Conservation (phyloP, 1,139 yeast species). For the Candida anutae region DNA sequence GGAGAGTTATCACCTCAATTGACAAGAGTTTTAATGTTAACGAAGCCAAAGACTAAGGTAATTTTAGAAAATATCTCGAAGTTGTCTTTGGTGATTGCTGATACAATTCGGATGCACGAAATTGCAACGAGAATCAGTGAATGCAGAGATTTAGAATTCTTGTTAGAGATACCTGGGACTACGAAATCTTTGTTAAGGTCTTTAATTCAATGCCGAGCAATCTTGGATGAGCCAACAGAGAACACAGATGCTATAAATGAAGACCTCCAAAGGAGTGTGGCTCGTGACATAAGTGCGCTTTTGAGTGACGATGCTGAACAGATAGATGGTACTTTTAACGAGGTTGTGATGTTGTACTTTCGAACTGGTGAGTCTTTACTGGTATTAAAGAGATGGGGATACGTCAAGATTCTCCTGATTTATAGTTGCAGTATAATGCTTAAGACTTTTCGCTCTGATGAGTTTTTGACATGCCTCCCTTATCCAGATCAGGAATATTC, state of each 20-base stretch:
- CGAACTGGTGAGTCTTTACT: constrained; percentile 38
- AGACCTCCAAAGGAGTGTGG: no score
- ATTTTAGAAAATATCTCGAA: constrained; percentile 9
- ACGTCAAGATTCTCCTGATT: constrained; percentile 20
- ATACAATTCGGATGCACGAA: constrained; percentile 52
- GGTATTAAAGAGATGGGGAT: constrained; percentile 24
- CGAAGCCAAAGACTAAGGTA: no score
- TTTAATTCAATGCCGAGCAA: constrained; percentile 26
- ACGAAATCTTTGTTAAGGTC: constrained; percentile 28
- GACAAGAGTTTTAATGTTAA: no score
- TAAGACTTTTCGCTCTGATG: constrained; percentile 2
- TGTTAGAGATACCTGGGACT: constrained; percentile 27
- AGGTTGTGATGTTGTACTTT: constrained; percentile 6
- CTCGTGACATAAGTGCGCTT: constrained; percentile 11
- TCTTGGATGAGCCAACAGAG: constrained; percentile 14
- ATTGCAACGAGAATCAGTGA: constrained; percentile 42
- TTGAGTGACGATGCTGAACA: constrained; percentile 12
- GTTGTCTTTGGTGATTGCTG: constrained; percentile 34
- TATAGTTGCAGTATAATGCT: constrained; percentile 14
- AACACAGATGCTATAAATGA: constrained; percentile 8
- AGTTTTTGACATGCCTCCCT: neutral
- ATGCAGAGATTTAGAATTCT: constrained; percentile 23
- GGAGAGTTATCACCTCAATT: no score
- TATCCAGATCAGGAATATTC: no score
- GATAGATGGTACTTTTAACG: constrained; percentile 29